Evolutionary conservation across 2,329 filamentous ascomycete species (phyloP).

Genomic region (Emericellopsis cladophorae): DNA sequence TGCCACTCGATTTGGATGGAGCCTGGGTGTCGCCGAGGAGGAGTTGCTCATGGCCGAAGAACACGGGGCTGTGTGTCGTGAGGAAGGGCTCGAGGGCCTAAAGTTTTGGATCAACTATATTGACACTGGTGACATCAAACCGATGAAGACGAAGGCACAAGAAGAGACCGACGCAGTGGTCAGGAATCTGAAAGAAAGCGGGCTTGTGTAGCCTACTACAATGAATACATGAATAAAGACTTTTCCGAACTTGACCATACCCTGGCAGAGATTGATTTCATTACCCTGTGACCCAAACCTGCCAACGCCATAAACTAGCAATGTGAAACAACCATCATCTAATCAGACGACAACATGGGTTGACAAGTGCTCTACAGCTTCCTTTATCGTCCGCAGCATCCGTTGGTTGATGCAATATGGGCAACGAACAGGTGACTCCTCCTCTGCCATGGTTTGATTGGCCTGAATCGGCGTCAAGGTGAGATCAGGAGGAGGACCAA

Average conservation of each 20-base stretch:
- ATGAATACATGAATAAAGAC: neutral
- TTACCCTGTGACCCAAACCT: neutral
- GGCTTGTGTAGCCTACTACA: conserved; percentile 16
- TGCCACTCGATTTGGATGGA: conserved; percentile 90
- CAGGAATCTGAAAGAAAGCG: conserved; percentile 28
- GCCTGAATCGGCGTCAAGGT: conserved; percentile 43
- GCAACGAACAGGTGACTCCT: conserved; percentile 39
- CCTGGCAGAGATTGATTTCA: neutral
- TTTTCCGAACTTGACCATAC: neutral
- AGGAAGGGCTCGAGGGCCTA: conserved; percentile 82
- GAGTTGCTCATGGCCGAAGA: conserved; percentile 98
- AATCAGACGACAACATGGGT: conserved; percentile 44
- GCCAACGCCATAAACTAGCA: neutral
- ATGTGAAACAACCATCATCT: neutral
- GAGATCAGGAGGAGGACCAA: conserved; percentile 22
- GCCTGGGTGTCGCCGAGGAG: conserved; percentile 87
- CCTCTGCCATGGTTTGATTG: conserved; percentile 28
- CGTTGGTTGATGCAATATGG: conserved; percentile 50
- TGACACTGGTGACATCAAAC: conserved; percentile 26
- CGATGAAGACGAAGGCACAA: conserved; percentile 12
- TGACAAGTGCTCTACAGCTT: conserved; percentile 49
- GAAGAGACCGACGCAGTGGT: conserved; percentile 27
- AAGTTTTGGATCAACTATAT: conserved; percentile 85
- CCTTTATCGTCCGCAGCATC: conserved; percentile 47
- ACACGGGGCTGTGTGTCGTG: conserved; percentile 72